A percentile compares a stretch with the other conserved stretches of the same genome.
Evolutionary conservation across 805 yeast genomes (phyloP).

Genomic region (Sungouiella thailandica): DNA sequence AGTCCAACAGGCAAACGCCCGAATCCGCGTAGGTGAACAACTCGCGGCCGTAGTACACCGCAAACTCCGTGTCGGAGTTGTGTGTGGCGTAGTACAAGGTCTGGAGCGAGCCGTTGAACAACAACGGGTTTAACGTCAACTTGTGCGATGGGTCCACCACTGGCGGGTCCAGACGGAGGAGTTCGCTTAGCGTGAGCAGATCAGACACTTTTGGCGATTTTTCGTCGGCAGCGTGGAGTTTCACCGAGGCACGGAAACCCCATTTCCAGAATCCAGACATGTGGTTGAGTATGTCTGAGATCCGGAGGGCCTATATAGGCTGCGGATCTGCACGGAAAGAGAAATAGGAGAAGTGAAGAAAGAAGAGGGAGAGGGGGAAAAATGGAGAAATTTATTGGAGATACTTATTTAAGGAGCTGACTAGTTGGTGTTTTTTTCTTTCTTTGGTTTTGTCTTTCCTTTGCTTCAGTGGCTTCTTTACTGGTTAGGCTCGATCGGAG

Average conservation of each 20-base stretch:
- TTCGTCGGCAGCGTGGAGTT: constrained; percentile 20
- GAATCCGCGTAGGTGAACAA: constrained; percentile 55
- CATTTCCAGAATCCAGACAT: constrained; percentile 21
- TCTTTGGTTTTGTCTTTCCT: no score
- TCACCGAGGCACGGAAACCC: constrained; percentile 35
- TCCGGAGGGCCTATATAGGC: no score
- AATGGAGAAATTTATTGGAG: no score
- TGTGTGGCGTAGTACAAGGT: constrained; percentile 63
- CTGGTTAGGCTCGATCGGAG: no score
- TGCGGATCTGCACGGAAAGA: no score
- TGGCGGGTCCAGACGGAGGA: constrained; percentile 13
- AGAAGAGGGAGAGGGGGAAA: no score
- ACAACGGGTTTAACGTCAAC: constrained; percentile 56
- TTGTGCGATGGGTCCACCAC: constrained; percentile 24
- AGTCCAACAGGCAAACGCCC: constrained; percentile 72
- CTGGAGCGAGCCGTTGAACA: constrained; percentile 73
- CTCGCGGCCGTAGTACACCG: constrained; percentile 72
- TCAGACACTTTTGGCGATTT: constrained; percentile 10
- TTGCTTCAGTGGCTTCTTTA: no score
- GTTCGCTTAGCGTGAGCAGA: constrained; percentile 7
- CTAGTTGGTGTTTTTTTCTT: no score
- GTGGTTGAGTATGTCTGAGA: no score
- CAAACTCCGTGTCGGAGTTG: constrained; percentile 45
- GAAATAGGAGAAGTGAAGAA: no score
- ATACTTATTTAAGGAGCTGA: no score